Evolutionary conservation across 2,329 filamentous ascomycete genomes (phyloP).

Genomic region (Microascus cirrosus): DNA sequence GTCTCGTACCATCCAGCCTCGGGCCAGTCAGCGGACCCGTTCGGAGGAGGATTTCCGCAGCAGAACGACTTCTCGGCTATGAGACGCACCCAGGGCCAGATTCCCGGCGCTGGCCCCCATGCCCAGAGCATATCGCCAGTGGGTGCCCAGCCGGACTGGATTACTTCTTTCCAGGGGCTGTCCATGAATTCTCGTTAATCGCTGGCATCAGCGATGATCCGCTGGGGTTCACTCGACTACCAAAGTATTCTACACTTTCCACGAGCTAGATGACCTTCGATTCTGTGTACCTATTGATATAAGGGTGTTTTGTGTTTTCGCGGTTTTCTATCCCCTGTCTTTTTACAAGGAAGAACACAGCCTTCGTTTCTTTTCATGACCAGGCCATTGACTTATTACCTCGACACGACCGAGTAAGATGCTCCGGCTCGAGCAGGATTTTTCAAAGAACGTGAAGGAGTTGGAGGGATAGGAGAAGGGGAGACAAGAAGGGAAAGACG

Average conservation of each 20-base stretch:
- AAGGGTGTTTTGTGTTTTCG: not conserved
- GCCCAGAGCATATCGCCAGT: conserved; percentile 28
- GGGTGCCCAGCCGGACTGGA: conserved; percentile 46
- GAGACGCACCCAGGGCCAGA: not conserved
- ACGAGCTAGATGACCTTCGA: not conserved
- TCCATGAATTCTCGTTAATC: conserved; percentile 54
- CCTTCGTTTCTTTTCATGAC: not conserved
- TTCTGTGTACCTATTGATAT: conserved; percentile 2
- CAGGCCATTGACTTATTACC: not conserved
- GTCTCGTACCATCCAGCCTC: not conserved
- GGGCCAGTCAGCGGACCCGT: not conserved
- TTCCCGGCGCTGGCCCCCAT: conserved; percentile 21
- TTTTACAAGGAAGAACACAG: not conserved
- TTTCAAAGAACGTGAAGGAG: not conserved
- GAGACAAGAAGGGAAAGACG: not conserved
- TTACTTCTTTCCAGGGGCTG: conserved; percentile 54
- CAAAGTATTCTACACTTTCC: not conserved
- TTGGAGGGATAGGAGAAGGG: not conserved
- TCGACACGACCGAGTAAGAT: not conserved
- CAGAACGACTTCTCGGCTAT: conserved; percentile 2
- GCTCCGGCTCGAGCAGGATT: not conserved
- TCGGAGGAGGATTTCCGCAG: conserved; percentile 3
- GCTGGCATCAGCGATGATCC: not conserved
- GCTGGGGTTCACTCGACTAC: too few species aligned
- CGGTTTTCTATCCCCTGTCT: not conserved